Conservation (phyloP, 169 alveolate genomes). For the Toxoplasma gondii region DNA sequence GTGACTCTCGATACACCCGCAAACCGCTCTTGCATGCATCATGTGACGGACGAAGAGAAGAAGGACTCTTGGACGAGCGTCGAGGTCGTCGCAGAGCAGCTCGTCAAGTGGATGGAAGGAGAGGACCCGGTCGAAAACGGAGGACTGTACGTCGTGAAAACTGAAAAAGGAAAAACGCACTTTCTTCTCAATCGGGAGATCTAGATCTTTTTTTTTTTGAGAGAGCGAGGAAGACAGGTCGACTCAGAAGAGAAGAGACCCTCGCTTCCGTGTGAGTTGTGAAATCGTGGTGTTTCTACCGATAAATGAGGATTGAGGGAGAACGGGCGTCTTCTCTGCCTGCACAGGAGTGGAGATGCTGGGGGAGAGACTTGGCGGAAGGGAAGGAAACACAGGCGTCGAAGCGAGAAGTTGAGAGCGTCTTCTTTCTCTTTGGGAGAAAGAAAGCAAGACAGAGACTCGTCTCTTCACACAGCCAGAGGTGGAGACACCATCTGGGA, state of each 20-base stretch:
- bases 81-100: neutral
- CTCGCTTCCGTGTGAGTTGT: too few relatives aligned
- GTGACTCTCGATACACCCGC: conserved; percentile 10
- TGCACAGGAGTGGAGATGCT: too few relatives aligned
- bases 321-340: too few relatives aligned
- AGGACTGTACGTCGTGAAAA: neutral
- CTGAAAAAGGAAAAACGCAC: neutral
- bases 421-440: too few relatives aligned
- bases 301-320: too few relatives aligned
- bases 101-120: neutral
- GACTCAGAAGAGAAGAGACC: neutral
- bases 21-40: neutral
- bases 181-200: neutral
- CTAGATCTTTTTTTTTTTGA: neutral
- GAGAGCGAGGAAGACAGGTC: neutral
- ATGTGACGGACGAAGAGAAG: neutral
- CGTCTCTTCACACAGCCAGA: too few relatives aligned
- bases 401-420: too few relatives aligned
- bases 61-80: neutral
- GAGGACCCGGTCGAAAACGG: conserved; percentile 7
- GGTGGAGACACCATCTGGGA: too few relatives aligned
- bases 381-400: too few relatives aligned
- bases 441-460: too few relatives aligned
- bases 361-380: too few relatives aligned
- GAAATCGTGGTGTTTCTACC: too few relatives aligned